These are phyloP conservation scores for Tulasnella sp. DNA, from an alignment of 768 basidiomycete genomes.

Conservation along the genomic window DNA sequence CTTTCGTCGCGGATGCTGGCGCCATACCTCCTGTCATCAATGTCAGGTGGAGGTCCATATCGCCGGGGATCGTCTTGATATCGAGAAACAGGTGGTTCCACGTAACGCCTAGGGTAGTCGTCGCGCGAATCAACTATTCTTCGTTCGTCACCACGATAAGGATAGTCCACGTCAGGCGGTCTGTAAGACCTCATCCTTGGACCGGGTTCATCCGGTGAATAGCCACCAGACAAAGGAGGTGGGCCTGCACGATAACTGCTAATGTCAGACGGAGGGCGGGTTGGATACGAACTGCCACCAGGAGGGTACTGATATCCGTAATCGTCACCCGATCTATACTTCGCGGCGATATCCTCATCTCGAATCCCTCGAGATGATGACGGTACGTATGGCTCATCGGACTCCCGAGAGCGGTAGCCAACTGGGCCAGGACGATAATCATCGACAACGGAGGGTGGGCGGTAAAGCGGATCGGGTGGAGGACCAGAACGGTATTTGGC, in stretches of 20 bases:
- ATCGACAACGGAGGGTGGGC: neutral
- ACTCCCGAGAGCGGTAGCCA: neutral
- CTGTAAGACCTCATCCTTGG: neutral
- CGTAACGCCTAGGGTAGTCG: neutral
- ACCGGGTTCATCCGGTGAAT: neutral
- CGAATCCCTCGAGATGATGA: neutral
- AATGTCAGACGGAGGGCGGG: neutral
- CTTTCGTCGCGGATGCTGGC: neutral
- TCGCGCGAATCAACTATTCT: neutral
- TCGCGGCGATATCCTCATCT: neutral
- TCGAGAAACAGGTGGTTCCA: neutral
- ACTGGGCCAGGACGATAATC: neutral
- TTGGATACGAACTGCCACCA: neutral
- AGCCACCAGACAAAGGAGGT: neutral
- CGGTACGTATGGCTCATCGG: neutral
- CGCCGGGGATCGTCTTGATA: constrained; percentile 2
- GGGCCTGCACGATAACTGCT: neutral
- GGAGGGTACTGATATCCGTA: neutral
- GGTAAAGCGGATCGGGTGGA: neutral
- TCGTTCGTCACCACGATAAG: too few species aligned
- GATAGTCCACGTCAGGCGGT: neutral
- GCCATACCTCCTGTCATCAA: constrained; percentile 12
- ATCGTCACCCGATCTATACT: neutral
- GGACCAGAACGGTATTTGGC: neutral
- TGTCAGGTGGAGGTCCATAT: neutral